A percentile compares a stretch with the other conserved stretches of the same genome.
phyloP scores from a whole-genome alignment of 805 yeast species.

The Ogataea trehalophila region DNA sequence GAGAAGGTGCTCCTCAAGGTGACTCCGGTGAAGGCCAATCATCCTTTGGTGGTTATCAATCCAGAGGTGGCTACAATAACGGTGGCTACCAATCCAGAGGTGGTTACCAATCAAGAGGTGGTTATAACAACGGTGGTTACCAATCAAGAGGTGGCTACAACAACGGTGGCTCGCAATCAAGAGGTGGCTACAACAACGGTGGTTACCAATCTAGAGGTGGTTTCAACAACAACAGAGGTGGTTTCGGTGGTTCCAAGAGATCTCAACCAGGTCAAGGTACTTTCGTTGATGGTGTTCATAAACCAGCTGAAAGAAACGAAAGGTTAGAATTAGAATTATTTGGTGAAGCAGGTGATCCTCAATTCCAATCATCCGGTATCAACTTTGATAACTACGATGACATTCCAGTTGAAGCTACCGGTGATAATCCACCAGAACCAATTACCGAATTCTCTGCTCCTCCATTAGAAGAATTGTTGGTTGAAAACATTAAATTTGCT shows the following conservation, averaged over 20 bases:
- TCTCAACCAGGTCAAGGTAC: slow-evolving; percentile 59
- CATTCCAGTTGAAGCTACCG: slow-evolving; percentile 97
- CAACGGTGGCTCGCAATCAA: slow-evolving; percentile 12
- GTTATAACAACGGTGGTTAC: slow-evolving; percentile 24
- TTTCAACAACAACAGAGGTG: slow-evolving; percentile 29
- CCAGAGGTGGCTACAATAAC: slow-evolving; percentile 22
- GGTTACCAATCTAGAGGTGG: slow-evolving; percentile 23
- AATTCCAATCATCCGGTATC: slow-evolving; percentile 90
- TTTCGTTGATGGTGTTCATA: slow-evolving; percentile 84
- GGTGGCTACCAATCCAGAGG: slow-evolving; percentile 26
- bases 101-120: slow-evolving; percentile 16
- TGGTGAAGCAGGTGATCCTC: slow-evolving; percentile 72
- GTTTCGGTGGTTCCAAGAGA: slow-evolving; percentile 30
- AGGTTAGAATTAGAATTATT: slow-evolving; percentile 73
- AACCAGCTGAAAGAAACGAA: slow-evolving; percentile 71
- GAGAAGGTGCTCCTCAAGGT: slow-evolving; percentile 13
- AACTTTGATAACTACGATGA: slow-evolving; percentile 98
- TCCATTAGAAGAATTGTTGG: slow-evolving; percentile 80
- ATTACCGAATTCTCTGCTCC: slow-evolving; percentile 84
- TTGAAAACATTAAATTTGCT: slow-evolving; percentile 82
- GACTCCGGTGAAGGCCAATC: slow-evolving; percentile 21
- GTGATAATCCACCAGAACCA: slow-evolving; percentile 92
- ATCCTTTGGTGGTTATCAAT: slow-evolving; percentile 25
- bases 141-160: slow-evolving; percentile 28
- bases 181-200: slow-evolving; percentile 25